Percentiles rank a stretch among this genome's conserved stretches.
These are phyloP conservation scores for Paspalum notatum DNA, from an alignment of 176 grass and related monocot genomes.

Conservation along the genomic window DNA sequence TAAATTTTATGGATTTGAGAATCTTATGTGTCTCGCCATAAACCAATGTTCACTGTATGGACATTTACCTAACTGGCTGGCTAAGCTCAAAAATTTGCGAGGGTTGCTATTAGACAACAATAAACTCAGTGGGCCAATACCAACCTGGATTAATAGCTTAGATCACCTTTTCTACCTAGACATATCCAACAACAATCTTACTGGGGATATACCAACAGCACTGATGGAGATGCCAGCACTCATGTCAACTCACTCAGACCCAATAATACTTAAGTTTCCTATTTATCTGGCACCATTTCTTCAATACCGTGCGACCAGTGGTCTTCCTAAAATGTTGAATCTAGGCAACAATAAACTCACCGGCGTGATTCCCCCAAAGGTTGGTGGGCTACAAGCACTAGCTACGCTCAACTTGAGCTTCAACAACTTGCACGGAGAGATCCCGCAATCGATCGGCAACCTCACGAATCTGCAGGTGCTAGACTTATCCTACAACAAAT, in stretches of 20 bases:
- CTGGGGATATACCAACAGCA: conserved; percentile 40
- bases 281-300: conserved; percentile 14
- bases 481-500: conserved; percentile 39
- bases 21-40: conserved; percentile 39
- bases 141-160: conserved; percentile 47
- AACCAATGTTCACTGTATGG: conserved; percentile 23
- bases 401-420: conserved; percentile 45
- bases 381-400: conserved; percentile 42
- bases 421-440: conserved; percentile 41
- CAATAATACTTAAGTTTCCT: conserved; percentile 26
- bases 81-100: conserved; percentile 37
- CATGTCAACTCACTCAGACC: conserved; percentile 12
- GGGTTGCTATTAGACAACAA: conserved; percentile 31
- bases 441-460: conserved; percentile 30
- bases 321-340: conserved; percentile 38
- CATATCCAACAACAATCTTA: conserved; percentile 49
- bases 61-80: conserved; percentile 38
- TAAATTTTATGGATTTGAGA: conserved; percentile 36
- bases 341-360: conserved; percentile 44
- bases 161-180: conserved; percentile 38
- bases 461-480: conserved; percentile 34
- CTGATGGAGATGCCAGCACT: conserved; percentile 47
- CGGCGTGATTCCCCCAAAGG: conserved; percentile 31
- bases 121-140: conserved; percentile 43
- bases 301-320: conserved; percentile 13